Percentiles rank a stretch among this genome's conserved stretches.
phyloP scores from a whole-genome alignment of 169 alveolate species.

The Cryptosporidium ubiquitum region DNA sequence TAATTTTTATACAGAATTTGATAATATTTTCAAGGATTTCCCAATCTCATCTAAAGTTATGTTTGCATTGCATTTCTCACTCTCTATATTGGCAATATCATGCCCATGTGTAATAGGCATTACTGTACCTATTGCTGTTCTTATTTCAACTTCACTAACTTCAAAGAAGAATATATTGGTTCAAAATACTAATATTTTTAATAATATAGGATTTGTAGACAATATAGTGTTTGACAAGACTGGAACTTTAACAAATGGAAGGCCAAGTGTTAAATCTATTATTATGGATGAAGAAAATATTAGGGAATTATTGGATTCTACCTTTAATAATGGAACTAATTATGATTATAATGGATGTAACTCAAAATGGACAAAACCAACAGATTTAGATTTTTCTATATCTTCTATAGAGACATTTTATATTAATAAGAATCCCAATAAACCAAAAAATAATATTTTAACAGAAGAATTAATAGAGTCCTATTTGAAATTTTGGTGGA shows the following conservation, averaged over 20 bases:
- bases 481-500: constrained; percentile 67
- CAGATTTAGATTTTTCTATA: neutral
- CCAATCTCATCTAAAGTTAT: constrained; percentile 50
- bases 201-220: constrained; percentile 11
- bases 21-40: constrained; percentile 28
- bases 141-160: constrained; percentile 48
- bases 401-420: constrained; percentile 23
- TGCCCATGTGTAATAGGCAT: constrained; percentile 70
- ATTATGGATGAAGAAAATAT: constrained; percentile 2
- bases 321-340: neutral
- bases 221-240: constrained; percentile 52
- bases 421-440: constrained; percentile 1
- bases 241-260: constrained; percentile 67
- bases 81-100: constrained; percentile 61
- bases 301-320: neutral
- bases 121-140: constrained; percentile 57
- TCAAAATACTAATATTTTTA: constrained; percentile 22
- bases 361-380: neutral
- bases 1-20: neutral
- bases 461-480: neutral
- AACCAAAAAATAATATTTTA: neutral
- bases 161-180: constrained; percentile 56
- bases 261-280: constrained; percentile 43
- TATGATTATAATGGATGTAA: too few species aligned
- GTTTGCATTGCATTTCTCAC: constrained; percentile 68